Evolutionary conservation across 208 protist species (phyloP).

Genomic region (Acanthamoeba healyi): DNA sequence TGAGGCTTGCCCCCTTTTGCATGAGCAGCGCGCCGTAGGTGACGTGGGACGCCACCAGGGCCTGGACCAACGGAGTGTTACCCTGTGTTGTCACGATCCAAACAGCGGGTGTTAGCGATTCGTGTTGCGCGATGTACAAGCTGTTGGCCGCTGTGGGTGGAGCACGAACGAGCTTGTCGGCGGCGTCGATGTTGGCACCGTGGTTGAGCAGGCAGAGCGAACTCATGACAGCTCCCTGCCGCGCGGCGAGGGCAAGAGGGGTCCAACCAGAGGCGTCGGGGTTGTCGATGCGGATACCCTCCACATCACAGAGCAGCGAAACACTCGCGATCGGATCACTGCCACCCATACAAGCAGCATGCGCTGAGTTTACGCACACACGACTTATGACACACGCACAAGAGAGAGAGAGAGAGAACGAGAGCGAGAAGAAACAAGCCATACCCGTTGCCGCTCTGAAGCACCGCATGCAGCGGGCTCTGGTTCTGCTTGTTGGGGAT

Average conservation of each 20-base stretch:
- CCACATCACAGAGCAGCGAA: slow-evolving; percentile 20
- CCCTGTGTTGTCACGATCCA: background rate
- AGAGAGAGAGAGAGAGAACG: background rate
- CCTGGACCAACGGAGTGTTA: slow-evolving; percentile 15
- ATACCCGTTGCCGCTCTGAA: background rate
- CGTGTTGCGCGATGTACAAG: no score
- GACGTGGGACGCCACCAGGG: background rate
- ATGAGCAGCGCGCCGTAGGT: slow-evolving; percentile 26
- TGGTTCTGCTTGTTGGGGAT: background rate
- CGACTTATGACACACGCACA: no score
- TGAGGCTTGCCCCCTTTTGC: slow-evolving; percentile 27
- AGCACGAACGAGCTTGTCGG: background rate
- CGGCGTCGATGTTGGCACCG: slow-evolving; percentile 22
- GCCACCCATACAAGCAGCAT: background rate
- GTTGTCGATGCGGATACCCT: background rate
- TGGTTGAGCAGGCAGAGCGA: slow-evolving; percentile 27
- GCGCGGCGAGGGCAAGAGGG: background rate
- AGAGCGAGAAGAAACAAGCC: no score
- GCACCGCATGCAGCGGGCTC: background rate
- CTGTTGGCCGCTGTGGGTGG: background rate
- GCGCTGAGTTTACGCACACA: no score
- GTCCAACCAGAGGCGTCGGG: background rate
- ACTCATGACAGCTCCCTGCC: background rate
- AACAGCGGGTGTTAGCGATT: background rate
- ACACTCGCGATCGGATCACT: slow-evolving; percentile 13